Percentiles rank a stretch among this genome's conserved stretches.
phyloP scores from a whole-genome alignment of 768 basidiomycete genomes.

The Psilocybe azurescens region DNA sequence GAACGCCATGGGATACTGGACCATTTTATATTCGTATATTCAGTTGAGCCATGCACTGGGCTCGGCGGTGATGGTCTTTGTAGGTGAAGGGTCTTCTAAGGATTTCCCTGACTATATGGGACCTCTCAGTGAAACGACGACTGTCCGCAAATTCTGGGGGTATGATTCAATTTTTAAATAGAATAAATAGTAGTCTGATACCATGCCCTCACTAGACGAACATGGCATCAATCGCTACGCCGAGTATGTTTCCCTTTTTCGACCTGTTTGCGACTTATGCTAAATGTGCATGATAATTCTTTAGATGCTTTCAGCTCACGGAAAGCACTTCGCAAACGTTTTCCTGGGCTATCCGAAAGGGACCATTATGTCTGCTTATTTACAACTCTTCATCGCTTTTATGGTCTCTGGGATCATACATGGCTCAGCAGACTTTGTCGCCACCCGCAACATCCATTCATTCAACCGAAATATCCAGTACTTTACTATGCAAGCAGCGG shows the following conservation, averaged over 20 bases:
- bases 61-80: conserved; percentile 20
- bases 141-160: conserved; percentile 46
- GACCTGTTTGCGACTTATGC: not conserved
- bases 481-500: conserved; percentile 29
- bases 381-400: conserved; percentile 40
- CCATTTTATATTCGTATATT: conserved; percentile 9
- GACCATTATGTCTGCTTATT: conserved; percentile 29
- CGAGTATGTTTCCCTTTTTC: conserved; percentile 28
- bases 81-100: conserved; percentile 31
- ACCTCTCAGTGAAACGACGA: conserved; percentile 34
- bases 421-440: conserved; percentile 32
- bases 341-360: conserved; percentile 31
- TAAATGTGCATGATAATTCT: not conserved
- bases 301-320: conserved; percentile 25
- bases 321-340: conserved; percentile 26
- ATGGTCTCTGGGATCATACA: conserved; percentile 38
- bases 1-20: conserved; percentile 14
- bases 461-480: conserved; percentile 12
- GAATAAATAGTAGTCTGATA: too few species aligned
- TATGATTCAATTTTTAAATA: conserved; percentile 10
- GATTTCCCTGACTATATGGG: conserved; percentile 45
- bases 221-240: conserved; percentile 42
- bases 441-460: conserved; percentile 13
- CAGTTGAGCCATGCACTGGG: conserved; percentile 14
- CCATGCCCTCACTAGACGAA: conserved; percentile 21